phyloP scores from a whole-genome alignment of 2,329 filamentous ascomycete species.

The Daldinia sp. region DNA sequence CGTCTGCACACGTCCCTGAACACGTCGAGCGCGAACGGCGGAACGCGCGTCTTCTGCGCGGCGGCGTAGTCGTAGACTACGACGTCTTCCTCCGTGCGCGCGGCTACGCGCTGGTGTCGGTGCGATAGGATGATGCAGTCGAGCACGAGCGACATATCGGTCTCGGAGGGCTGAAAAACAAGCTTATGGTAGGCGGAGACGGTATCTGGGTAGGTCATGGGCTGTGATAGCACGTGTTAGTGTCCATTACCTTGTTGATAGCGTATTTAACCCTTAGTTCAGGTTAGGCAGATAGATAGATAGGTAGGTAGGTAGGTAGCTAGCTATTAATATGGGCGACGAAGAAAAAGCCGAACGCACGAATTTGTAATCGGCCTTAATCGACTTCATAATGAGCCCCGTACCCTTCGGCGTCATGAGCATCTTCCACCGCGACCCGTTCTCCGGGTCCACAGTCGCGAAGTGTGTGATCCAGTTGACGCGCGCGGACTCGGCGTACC shows the following conservation, averaged over 20 bases:
- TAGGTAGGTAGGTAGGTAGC: too few relatives aligned
- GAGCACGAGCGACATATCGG: constrained; percentile 65
- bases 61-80: constrained; percentile 80
- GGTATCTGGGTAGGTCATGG: constrained; percentile 84
- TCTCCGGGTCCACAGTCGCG: constrained; percentile 70
- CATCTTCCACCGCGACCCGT: constrained; percentile 74
- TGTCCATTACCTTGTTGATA: background rate
- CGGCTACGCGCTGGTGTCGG: constrained; percentile 76
- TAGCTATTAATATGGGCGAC: background rate
- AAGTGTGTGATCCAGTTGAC: constrained; percentile 83
- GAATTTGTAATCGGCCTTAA: constrained; percentile 89
- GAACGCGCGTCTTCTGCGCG: constrained; percentile 68
- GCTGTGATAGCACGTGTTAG: constrained; percentile 60
- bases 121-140: constrained; percentile 80
- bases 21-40: constrained; percentile 70
- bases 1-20: constrained; percentile 69
- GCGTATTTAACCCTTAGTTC: too few relatives aligned
- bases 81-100: constrained; percentile 81
- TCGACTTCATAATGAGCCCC: constrained; percentile 83
- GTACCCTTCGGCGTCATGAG: constrained; percentile 74
- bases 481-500: constrained; percentile 84
- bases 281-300: too few relatives aligned
- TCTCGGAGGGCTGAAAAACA: constrained; percentile 60
- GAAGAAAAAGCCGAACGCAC: constrained; percentile 62
- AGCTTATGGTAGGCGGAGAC: constrained; percentile 89